A percentile compares a stretch with the other conserved stretches of the same genome.
Evolutionary conservation across 441 rosid species (phyloP).

Genomic region (Pelargonium fulgidum): DNA sequence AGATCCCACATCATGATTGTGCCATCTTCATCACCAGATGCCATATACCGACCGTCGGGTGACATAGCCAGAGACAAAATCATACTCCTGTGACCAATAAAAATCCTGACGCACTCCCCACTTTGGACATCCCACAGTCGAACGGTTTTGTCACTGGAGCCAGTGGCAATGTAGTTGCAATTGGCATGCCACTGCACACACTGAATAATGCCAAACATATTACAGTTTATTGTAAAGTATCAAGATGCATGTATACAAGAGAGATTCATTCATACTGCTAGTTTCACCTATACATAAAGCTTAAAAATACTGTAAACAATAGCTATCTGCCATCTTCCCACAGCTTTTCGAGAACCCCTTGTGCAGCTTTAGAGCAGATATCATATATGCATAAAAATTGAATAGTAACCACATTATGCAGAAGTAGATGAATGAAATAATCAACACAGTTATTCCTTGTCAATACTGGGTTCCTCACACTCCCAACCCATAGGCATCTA

Average conservation of each 20-base stretch:
- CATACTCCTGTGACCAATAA: slow-evolving; percentile 94
- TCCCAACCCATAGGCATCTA: too few relatives aligned
- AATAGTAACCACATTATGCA: too few relatives aligned
- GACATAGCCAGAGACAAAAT: slow-evolving; percentile 86
- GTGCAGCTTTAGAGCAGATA: too few relatives aligned
- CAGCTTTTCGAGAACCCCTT: too few relatives aligned
- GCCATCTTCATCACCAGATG: slow-evolving; percentile 98
- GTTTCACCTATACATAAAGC: neutral
- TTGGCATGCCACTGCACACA: slow-evolving; percentile 97
- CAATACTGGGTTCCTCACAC: too few relatives aligned
- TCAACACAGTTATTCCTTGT: too few relatives aligned
- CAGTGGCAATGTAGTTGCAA: slow-evolving; percentile 93
- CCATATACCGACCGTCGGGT: slow-evolving; percentile 91
- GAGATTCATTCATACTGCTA: neutral
- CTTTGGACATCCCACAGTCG: slow-evolving; percentile 91
- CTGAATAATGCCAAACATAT: slow-evolving; percentile 33
- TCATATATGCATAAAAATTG: too few relatives aligned
- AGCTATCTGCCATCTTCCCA: too few relatives aligned
- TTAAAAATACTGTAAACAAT: too few relatives aligned
- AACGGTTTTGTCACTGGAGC: slow-evolving; percentile 91
- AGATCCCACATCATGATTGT: slow-evolving; percentile 98
- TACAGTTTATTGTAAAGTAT: neutral
- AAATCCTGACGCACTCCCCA: slow-evolving; percentile 85
- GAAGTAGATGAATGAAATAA: too few relatives aligned
- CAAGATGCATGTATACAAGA: neutral